Percentiles rank a stretch among this genome's conserved stretches.
Evolutionary conservation across 176 grass and related monocot species (phyloP).

Genomic region (Neostapfia colusana): DNA sequence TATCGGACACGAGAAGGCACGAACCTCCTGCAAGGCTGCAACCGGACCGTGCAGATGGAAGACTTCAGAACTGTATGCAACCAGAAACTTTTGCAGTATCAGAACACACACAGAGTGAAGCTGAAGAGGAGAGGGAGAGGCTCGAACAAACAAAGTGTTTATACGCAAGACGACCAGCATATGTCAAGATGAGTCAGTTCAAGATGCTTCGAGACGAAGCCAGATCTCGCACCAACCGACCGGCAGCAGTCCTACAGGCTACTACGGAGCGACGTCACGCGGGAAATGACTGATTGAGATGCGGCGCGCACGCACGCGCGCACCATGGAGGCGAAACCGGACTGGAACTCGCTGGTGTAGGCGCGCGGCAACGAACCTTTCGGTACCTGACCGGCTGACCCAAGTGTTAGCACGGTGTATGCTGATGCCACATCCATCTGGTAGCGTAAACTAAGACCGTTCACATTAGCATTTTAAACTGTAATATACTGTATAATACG

Average conservation of each 20-base stretch:
- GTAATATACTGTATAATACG: no score
- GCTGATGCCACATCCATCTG: background rate
- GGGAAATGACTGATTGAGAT: constrained; percentile 3
- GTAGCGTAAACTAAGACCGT: no score
- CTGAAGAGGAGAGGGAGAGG: background rate
- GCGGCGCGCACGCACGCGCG: background rate
- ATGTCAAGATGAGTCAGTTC: constrained; percentile 4
- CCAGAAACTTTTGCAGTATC: background rate
- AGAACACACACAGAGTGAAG: background rate
- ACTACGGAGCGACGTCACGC: background rate
- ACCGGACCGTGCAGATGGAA: background rate
- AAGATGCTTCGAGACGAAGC: constrained; percentile 7
- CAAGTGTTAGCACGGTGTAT: constrained; percentile 15
- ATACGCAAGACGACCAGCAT: background rate
- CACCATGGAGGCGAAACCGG: constrained; percentile 7
- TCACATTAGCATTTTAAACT: no score
- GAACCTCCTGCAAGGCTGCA: background rate
- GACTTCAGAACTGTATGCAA: background rate
- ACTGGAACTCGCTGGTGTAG: background rate
- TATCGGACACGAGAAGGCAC: background rate
- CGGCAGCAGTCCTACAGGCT: background rate
- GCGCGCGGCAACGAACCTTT: constrained; percentile 16
- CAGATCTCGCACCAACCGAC: background rate
- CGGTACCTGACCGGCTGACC: no score
- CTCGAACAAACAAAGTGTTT: background rate